A percentile compares a stretch with the other conserved stretches of the same genome.
Conservation (phyloP, 176 grass and related monocot genomes). For the Thinopyrum elongatum region DNA sequence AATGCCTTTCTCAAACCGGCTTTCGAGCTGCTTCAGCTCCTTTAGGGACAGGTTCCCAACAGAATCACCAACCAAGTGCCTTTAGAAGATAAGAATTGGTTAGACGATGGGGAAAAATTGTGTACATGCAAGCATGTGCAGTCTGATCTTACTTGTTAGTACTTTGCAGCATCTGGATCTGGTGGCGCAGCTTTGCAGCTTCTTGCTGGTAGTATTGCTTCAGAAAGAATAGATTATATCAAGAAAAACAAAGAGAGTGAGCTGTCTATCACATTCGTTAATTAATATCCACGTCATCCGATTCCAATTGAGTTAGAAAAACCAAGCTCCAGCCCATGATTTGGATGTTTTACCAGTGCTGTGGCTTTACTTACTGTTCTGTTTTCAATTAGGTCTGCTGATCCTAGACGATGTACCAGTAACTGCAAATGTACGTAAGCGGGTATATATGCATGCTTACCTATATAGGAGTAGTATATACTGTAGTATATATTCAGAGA, state of each 20-base stretch:
- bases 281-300: neutral
- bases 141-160: constrained; percentile 66
- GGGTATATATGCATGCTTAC: no score
- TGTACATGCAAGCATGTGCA: neutral
- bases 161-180: constrained; percentile 88
- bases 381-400: no score
- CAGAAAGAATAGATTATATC: constrained; percentile 12
- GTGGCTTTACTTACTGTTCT: no score
- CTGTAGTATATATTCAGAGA: no score
- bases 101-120: neutral
- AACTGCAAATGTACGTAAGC: no score
- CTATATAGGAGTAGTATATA: no score
- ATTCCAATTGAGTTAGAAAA: neutral
- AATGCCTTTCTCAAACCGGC: constrained; percentile 74
- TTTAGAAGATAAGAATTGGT: constrained; percentile 26
- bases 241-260: neutral
- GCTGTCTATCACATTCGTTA: neutral
- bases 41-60: constrained; percentile 53
- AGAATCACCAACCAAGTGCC: constrained; percentile 66
- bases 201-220: constrained; percentile 98
- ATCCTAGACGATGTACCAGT: no score
- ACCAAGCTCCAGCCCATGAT: neutral
- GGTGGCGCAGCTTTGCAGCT: constrained; percentile 58
- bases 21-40: constrained; percentile 80
- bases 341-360: neutral